Conservation (phyloP, 768 basidiomycete genomes). For the Lactifluus echinatus region DNA sequence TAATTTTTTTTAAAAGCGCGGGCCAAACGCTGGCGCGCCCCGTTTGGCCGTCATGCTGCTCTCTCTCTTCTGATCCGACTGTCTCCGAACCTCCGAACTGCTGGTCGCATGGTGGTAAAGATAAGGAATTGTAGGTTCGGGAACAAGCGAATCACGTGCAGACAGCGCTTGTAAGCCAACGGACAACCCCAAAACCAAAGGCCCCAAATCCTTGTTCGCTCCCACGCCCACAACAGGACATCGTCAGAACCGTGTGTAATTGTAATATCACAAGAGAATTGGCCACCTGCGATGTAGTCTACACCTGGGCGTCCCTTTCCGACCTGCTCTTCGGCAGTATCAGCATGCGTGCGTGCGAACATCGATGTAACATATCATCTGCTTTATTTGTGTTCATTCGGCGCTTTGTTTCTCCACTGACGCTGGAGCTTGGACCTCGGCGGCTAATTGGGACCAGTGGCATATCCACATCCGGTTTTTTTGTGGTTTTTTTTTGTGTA, state of each 20-base stretch:
- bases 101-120: too few species aligned
- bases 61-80: background rate
- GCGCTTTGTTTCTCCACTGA: background rate
- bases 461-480: background rate
- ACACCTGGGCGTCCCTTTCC: background rate
- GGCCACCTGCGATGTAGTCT: too few species aligned
- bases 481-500: too few species aligned
- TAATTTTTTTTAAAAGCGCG: background rate
- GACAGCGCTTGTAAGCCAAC: background rate
- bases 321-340: background rate
- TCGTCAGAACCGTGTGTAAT: background rate
- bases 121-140: too few species aligned
- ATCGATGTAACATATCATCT: background rate
- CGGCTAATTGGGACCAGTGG: background rate
- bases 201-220: too few species aligned
- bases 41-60: background rate
- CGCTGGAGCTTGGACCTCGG: background rate
- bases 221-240: too few species aligned
- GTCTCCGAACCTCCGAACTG: background rate
- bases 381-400: background rate
- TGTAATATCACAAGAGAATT: background rate
- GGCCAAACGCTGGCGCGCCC: background rate
- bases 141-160: background rate
- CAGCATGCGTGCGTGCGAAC: background rate
- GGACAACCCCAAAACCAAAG: background rate